Evolutionary conservation across 495 filamentous ascomycete species (phyloP).

Genomic region (Hypoxylon fragiforme): DNA sequence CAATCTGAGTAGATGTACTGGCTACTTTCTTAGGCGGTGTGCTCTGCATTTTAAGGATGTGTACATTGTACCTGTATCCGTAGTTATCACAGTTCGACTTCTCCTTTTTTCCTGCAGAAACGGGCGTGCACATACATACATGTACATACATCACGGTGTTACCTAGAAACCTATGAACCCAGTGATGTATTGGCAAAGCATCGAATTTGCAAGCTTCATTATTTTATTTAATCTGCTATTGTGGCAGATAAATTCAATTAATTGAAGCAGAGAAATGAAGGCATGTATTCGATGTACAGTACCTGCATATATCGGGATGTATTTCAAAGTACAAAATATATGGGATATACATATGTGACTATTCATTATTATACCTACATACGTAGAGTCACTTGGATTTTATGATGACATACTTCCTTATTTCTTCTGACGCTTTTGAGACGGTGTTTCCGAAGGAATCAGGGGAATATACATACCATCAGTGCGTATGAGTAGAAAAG

Average conservation of each 20-base stretch:
- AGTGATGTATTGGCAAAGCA: constrained; percentile 5
- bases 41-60: neutral
- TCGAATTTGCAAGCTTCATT: constrained; percentile 19
- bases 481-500: too few relatives aligned
- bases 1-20: constrained; percentile 1
- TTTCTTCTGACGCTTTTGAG: too few relatives aligned
- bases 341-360: too few relatives aligned
- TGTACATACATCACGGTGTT: too few relatives aligned
- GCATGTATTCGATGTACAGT: constrained; percentile 10
- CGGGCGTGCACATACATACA: constrained; percentile 6
- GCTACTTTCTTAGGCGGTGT: constrained; percentile 17
- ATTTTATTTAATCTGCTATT: constrained; percentile 23
- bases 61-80: constrained; percentile 8
- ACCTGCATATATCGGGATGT: constrained; percentile 27
- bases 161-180: too few relatives aligned
- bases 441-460: too few relatives aligned
- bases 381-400: too few relatives aligned
- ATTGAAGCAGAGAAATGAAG: constrained; percentile 17
- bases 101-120: constrained; percentile 34
- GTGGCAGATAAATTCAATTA: constrained; percentile 16
- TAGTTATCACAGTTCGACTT: constrained; percentile 5
- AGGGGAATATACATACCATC: too few relatives aligned
- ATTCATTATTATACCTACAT: too few relatives aligned
- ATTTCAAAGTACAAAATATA: too few relatives aligned
- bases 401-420: too few relatives aligned